phyloP scores from a whole-genome alignment of 148 eudicot genomes.

The Heliosperma pusillum region DNA sequence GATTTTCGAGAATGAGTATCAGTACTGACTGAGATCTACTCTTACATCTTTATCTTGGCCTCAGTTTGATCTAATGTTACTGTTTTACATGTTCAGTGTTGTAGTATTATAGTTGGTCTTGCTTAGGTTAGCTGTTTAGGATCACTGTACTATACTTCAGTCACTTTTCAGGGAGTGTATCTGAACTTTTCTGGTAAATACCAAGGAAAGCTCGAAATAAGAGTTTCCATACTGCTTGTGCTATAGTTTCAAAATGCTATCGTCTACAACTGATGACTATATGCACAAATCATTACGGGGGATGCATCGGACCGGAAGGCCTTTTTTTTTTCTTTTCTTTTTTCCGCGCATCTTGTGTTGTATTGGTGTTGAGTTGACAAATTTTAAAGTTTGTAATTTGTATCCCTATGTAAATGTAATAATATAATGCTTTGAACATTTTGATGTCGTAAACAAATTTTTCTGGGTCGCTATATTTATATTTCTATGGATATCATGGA shows the following conservation, averaged over 20 bases:
- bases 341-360: no score
- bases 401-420: no score
- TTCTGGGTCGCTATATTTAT: no score
- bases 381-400: no score
- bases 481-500: no score
- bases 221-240: neutral
- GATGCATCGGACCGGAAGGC: no score
- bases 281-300: no score
- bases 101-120: neutral
- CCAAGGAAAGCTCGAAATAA: neutral
- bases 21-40: constrained; percentile 28
- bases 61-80: neutral
- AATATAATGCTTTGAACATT: no score
- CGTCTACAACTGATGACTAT: no score
- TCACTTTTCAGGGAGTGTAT: neutral
- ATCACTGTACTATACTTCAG: neutral
- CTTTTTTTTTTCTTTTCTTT: no score
- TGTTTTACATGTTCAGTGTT: neutral
- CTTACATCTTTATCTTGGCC: neutral
- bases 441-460: no score
- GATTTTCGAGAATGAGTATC: constrained; percentile 37
- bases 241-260: neutral
- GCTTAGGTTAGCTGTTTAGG: constrained; percentile 15
- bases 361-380: no score
- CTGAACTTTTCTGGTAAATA: neutral